Conservation (phyloP, 106 monocot species). For the Dactylorhiza incarnata region DNA sequence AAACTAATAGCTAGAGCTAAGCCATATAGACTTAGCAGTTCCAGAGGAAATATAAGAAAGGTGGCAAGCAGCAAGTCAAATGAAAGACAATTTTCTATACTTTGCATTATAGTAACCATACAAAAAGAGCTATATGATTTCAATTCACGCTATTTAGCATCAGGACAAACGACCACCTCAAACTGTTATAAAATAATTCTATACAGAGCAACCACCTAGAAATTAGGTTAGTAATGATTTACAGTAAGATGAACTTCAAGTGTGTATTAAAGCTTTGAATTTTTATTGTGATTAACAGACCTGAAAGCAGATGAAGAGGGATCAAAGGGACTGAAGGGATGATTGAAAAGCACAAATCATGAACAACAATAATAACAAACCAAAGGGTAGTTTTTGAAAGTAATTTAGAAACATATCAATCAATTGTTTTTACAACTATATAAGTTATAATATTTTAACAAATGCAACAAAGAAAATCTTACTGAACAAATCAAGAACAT, state of each 20-base stretch:
- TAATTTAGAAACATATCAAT: neutral
- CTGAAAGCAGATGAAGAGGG: too few relatives aligned
- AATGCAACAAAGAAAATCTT: neutral
- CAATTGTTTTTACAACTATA: neutral
- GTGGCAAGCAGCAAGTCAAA: neutral
- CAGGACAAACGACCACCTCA: neutral
- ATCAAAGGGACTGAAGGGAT: neutral
- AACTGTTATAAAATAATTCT: neutral
- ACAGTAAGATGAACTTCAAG: too few relatives aligned
- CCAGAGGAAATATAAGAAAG: neutral
- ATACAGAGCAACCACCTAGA: neutral
- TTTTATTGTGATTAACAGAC: too few relatives aligned
- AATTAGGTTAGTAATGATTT: too few relatives aligned
- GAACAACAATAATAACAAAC: neutral
- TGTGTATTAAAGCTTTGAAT: too few relatives aligned
- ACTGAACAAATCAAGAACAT: neutral
- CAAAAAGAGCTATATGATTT: neutral
- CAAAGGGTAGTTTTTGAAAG: neutral
- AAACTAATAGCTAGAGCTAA: neutral
- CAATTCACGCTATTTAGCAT: neutral
- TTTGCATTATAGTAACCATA: neutral
- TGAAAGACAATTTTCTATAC: neutral
- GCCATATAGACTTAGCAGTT: neutral
- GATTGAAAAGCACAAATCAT: neutral
- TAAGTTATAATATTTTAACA: neutral